Percentiles rank a stretch among this genome's conserved stretches.
These are phyloP conservation scores for Paraphysoderma sedebokerense DNA, from an alignment of 371 early-diverging fungal species.

Conservation along the genomic window DNA sequence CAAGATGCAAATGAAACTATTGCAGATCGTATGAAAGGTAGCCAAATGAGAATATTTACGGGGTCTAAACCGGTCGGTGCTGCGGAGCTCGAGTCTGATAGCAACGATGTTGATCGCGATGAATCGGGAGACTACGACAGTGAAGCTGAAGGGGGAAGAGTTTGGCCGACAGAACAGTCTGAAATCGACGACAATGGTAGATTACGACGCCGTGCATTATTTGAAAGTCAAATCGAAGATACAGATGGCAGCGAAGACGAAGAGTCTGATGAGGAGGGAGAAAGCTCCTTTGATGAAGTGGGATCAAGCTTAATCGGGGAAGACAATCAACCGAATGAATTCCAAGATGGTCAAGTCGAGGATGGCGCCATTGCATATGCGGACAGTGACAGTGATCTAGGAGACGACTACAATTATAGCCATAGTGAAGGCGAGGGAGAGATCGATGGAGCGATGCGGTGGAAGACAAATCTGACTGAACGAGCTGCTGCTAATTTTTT, in stretches of 20 bases:
- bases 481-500: conserved; percentile 44
- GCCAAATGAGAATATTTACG: conserved; percentile 66
- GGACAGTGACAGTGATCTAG: conserved; percentile 15
- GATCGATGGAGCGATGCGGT: conserved; percentile 36
- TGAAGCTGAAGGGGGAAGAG: no score
- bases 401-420: conserved; percentile 3
- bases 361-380: conserved; percentile 16
- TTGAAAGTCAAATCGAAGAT: no score
- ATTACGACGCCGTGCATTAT: no score
- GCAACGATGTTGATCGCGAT: conserved; percentile 11
- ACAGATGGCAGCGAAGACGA: no score
- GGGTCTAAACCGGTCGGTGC: conserved; percentile 52
- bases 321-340: neutral
- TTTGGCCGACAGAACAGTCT: no score
- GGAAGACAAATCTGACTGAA: conserved; percentile 51
- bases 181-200: no score
- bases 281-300: no score
- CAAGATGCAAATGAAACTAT: conserved; percentile 66
- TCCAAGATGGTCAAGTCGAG: conserved; percentile 2
- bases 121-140: no score
- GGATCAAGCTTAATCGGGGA: no score
- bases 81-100: conserved; percentile 8
- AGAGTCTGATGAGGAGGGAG: no score
- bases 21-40: conserved; percentile 53
- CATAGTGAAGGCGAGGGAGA: conserved; percentile 10